Evolutionary conservation across 805 yeast species (phyloP).

Genomic region (Kodamaea fukazawae): DNA sequence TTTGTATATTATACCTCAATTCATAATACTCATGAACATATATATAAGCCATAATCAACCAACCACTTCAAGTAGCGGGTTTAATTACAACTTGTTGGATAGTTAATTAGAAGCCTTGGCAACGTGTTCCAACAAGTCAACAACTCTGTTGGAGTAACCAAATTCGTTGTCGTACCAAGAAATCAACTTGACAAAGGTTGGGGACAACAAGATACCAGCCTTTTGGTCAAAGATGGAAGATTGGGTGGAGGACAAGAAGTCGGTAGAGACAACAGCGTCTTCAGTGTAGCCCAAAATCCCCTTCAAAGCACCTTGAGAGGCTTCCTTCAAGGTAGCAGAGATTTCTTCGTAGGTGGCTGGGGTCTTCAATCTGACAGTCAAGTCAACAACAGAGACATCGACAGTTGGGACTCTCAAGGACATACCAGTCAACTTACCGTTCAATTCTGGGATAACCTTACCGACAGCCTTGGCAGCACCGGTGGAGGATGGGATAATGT

Average conservation of each 20-base stretch:
- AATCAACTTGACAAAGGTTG: slow-evolving; percentile 35
- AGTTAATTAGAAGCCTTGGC: slow-evolving; percentile 21
- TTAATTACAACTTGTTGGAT: slow-evolving; percentile 9
- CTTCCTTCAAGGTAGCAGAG: slow-evolving; percentile 29
- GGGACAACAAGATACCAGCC: slow-evolving; percentile 37
- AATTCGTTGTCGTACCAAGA: slow-evolving; percentile 38
- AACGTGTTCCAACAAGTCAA: slow-evolving; percentile 33
- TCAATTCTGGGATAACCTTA: slow-evolving; percentile 36
- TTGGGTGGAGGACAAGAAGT: slow-evolving; percentile 28
- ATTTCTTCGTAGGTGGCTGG: slow-evolving; percentile 34
- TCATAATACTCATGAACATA: slow-evolving; percentile 6
- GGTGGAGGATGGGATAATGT: slow-evolving; percentile 36
- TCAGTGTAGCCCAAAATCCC: slow-evolving; percentile 36
- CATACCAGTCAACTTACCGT: slow-evolving; percentile 38
- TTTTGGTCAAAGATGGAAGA: slow-evolving; percentile 33
- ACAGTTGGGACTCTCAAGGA: slow-evolving; percentile 36
- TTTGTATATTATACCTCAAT: too few species aligned
- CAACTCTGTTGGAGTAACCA: slow-evolving; percentile 38
- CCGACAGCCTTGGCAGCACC: slow-evolving; percentile 40
- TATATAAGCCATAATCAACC: neutral
- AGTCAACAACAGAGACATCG: slow-evolving; percentile 36
- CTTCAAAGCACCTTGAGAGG: slow-evolving; percentile 32
- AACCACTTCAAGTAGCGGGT: neutral
- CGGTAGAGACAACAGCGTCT: slow-evolving; percentile 35
- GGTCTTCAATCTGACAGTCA: slow-evolving; percentile 31